Conservation (phyloP, 2,329 filamentous ascomycete species). For the Alternaria tenuissima region DNA sequence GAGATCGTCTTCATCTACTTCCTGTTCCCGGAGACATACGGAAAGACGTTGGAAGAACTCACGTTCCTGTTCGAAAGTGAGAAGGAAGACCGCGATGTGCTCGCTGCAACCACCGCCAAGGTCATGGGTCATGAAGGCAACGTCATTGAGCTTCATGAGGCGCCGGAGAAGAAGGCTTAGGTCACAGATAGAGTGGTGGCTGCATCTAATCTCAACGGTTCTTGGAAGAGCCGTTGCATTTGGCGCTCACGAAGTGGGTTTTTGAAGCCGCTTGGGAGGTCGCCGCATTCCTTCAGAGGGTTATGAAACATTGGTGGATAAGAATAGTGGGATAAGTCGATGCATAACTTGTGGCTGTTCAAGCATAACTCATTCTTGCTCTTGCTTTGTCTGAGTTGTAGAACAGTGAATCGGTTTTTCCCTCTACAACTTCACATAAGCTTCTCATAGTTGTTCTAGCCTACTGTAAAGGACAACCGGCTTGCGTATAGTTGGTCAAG, state of each 20-base stretch:
- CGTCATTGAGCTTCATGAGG: constrained; percentile 34
- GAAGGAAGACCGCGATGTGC: constrained; percentile 28
- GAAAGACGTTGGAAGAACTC: constrained; percentile 46
- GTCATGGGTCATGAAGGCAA: constrained; percentile 24
- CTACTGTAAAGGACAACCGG: not conserved
- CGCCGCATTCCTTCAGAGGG: constrained; percentile 2
- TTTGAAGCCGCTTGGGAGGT: not conserved
- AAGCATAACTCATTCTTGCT: not conserved
- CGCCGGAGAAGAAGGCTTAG: constrained; percentile 38
- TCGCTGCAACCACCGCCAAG: constrained; percentile 35
- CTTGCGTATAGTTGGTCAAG: not conserved
- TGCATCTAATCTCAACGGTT: not conserved
- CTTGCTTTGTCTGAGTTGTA: not conserved
- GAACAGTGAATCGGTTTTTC: not conserved
- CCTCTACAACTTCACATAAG: not conserved
- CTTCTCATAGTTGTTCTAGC: no score
- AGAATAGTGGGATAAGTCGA: not conserved
- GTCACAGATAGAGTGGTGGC: not conserved
- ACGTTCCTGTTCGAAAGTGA: constrained; percentile 46
- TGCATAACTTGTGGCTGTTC: not conserved
- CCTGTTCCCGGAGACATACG: constrained; percentile 46
- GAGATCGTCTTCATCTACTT: constrained; percentile 49
- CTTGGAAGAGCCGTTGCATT: constrained; percentile 12
- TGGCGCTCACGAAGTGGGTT: constrained; percentile 12
- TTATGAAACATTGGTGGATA: constrained; percentile 3